A percentile compares a stretch with the other conserved stretches of the same genome.
These are phyloP conservation scores for Phytomonas francai DNA, from an alignment of 208 protist genomes.

Conservation along the genomic window DNA sequence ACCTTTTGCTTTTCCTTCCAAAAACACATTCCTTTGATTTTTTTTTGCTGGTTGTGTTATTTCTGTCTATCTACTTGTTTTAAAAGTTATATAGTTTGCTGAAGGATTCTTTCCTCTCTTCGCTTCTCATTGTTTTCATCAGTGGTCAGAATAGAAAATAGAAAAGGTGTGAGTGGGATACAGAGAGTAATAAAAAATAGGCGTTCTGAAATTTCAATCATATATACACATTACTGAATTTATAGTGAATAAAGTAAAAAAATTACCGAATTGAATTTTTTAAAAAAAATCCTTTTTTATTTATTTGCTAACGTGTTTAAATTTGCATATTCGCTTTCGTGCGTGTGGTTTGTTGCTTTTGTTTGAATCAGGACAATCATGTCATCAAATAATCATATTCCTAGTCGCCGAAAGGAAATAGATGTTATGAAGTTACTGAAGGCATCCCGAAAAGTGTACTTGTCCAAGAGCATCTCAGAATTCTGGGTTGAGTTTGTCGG, in stretches of 20 bases:
- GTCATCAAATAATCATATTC: constrained; percentile 12
- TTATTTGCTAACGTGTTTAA: constrained; percentile 1
- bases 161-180: not conserved
- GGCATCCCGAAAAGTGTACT: constrained; percentile 89
- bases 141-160: not conserved
- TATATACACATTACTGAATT: not conserved
- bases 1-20: constrained; percentile 1
- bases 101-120: not conserved
- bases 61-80: not conserved
- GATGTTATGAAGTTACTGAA: constrained; percentile 97
- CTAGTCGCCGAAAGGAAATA: constrained; percentile 84
- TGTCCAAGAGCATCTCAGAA: constrained; percentile 88
- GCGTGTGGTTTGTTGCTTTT: constrained; percentile 11
- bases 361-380: not conserved
- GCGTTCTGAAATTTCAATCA: not conserved
- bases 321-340: constrained; percentile 7
- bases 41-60: constrained; percentile 7
- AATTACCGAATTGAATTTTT: constrained; percentile 2
- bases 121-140: not conserved
- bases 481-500: constrained; percentile 97
- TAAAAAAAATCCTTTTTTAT: constrained; percentile 9
- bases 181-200: not conserved
- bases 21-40: constrained; percentile 9
- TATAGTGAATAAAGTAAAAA: not conserved
- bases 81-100: constrained; percentile 1